Base-by-base conservation (phyloP, 169 alveolate genomes). In the Ichthyophthirius multifiliis region DNA sequence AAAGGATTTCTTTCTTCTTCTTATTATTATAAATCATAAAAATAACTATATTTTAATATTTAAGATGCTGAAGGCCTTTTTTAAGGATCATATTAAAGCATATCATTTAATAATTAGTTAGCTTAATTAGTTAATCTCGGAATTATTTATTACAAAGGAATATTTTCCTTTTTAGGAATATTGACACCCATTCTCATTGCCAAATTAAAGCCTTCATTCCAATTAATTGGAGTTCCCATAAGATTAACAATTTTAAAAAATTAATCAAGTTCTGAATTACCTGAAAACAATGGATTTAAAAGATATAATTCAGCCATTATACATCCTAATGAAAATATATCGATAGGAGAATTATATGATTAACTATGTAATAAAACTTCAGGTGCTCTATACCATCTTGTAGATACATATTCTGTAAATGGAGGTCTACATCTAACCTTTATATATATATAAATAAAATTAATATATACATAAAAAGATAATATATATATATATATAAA, bases 331-430 rank as follows among this genome's bases (percentile, higher is more conserved):
- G 95, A 95, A 87, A 92, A 93, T 2, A 93, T 87, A 74, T 93
- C 97, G 37, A 93, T 88, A 5, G 92, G 86, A 37, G 93, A 81
- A 23, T 90, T 88, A 76, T 93, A 93, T 63, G 85, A 83, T n/a
- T 82, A 76, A 31, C 91, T 75, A 43, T 94, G 79, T 13, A 90
- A 82, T 18, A 93, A 82, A 43, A 90, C 82, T 87, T 93, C 97
- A 4, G 97, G 97, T 2, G 97, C 94, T 65, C 84, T 64, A 43
- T 78, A 92, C 97, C 97, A 94, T 76, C 98, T 88, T 16, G 98
- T 96, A 35, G 96, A 90, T 5, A 96, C 98, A 74, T 96, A 96
- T 76, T 96, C 98, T 31, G 98, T 96, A 76, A 89, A 94, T 4
- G 98, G 98, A 35, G 98, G 98, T 2, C 94, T 89, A 2, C 96